A percentile compares a stretch with the other conserved stretches of the same genome.
Evolutionary conservation across 2,329 filamentous ascomycete genomes (phyloP).

Genomic region (Talaromyces pinophilus): DNA sequence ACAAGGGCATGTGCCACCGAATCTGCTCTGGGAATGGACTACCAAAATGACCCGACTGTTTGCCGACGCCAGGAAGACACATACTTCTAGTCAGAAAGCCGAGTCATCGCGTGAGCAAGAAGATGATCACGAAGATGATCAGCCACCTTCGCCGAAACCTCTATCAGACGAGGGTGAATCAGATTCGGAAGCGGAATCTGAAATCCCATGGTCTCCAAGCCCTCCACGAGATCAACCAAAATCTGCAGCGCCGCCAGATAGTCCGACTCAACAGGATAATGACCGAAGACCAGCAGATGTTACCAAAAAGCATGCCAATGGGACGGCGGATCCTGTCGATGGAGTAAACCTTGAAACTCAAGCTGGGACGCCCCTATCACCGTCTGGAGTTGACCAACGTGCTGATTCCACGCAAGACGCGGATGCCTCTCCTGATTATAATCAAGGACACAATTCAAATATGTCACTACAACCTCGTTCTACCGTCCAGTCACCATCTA

Average conservation of each 20-base stretch:
- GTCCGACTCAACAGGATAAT: conserved; percentile 7
- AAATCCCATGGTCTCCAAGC: conserved; percentile 27
- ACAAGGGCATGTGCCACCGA: conserved; percentile 39
- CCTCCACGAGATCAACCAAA: conserved; percentile 19
- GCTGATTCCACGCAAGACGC: background rate
- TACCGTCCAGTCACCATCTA: background rate
- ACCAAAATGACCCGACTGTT: conserved; percentile 25
- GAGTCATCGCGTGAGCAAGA: conserved; percentile 1
- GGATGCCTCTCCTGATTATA: background rate
- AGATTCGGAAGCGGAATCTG: conserved; percentile 10
- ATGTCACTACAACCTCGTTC: background rate
- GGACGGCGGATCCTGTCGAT: background rate
- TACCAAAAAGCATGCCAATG: background rate
- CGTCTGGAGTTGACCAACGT: background rate
- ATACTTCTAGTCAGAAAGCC: conserved; percentile 17
- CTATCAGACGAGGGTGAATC: conserved; percentile 26
- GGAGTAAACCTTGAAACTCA: background rate
- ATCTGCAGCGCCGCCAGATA: conserved; percentile 18
- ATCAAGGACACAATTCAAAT: background rate
- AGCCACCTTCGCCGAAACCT: conserved; percentile 20
- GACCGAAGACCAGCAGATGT: background rate
- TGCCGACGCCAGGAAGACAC: conserved; percentile 20
- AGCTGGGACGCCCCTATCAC: background rate
- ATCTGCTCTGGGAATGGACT: conserved; percentile 42
- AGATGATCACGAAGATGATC: background rate